Percentiles rank a stretch among this genome's conserved stretches.
Evolutionary conservation across 108 stramenopile species (phyloP).

Genomic region (Chaetoceros tenuissimus): DNA sequence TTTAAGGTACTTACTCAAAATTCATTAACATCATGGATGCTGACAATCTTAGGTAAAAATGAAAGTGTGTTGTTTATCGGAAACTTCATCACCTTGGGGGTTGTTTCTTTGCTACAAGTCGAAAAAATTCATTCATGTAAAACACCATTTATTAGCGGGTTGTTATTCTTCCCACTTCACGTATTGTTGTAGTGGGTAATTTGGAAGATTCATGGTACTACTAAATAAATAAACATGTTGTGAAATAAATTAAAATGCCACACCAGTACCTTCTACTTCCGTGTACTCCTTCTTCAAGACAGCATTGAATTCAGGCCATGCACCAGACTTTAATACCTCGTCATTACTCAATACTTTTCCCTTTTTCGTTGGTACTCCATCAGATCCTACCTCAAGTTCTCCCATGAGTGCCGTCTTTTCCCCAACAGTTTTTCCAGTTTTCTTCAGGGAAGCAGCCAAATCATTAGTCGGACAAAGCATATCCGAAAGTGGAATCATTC

Average conservation of each 20-base stretch:
- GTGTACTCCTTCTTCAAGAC: constrained; percentile 75
- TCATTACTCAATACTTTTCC: constrained; percentile 70
- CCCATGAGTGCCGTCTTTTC: constrained; percentile 72
- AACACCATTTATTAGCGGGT: too few relatives aligned
- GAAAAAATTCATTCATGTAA: too few relatives aligned
- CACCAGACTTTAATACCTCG: constrained; percentile 48
- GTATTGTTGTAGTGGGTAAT: too few relatives aligned
- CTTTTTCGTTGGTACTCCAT: constrained; percentile 58
- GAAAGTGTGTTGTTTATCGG: too few relatives aligned
- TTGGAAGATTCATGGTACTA: too few relatives aligned
- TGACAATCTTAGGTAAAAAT: too few relatives aligned
- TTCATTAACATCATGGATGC: too few relatives aligned
- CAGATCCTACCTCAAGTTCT: constrained; percentile 39
- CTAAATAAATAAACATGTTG: too few relatives aligned
- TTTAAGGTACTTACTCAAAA: too few relatives aligned
- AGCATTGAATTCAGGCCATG: constrained; percentile 54
- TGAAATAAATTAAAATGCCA: constrained; percentile 80
- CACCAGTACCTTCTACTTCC: constrained; percentile 73
- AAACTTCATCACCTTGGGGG: too few relatives aligned
- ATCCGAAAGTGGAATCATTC: constrained; percentile 63
- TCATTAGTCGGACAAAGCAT: constrained; percentile 53
- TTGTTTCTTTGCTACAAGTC: too few relatives aligned
- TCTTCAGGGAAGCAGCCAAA: constrained; percentile 30
- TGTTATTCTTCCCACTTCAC: too few relatives aligned
- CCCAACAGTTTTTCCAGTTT: constrained; percentile 1